These are phyloP conservation scores for Tricholoma sp. DNA, from an alignment of 768 basidiomycete species.

Conservation along the genomic window DNA sequence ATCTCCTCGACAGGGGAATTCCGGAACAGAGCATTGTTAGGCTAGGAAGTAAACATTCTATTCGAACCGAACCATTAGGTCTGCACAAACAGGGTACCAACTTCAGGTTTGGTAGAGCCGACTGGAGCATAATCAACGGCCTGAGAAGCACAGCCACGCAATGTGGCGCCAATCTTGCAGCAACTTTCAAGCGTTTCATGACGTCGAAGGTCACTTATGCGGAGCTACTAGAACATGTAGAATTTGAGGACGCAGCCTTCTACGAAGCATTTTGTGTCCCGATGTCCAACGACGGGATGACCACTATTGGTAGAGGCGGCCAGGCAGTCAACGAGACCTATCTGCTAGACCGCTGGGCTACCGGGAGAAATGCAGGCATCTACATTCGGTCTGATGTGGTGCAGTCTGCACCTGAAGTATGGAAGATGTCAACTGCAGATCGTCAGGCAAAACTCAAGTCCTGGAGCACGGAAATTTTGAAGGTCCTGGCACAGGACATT, in stretches of 20 bases:
- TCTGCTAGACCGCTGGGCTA: neutral
- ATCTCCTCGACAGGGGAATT: slow-evolving; percentile 58
- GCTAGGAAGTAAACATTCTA: slow-evolving; percentile 52
- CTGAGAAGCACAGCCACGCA: slow-evolving; percentile 20
- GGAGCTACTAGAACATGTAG: neutral
- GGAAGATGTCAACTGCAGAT: neutral
- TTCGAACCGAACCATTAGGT: slow-evolving; percentile 38
- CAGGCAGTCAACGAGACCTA: neutral
- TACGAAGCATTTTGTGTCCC: neutral
- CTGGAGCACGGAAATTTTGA: neutral
- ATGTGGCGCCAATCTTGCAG: neutral
- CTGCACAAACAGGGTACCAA: slow-evolving; percentile 34
- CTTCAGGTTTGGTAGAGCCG: slow-evolving; percentile 21
- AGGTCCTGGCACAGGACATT: neutral
- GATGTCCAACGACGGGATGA: neutral
- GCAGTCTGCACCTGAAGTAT: neutral
- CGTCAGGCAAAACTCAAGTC: neutral
- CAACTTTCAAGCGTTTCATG: neutral
- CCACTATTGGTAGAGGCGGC: neutral
- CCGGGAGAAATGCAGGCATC: neutral
- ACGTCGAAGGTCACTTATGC: neutral
- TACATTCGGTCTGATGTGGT: neutral
- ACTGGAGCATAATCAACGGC: slow-evolving; percentile 38
- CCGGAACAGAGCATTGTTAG: slow-evolving; percentile 45
- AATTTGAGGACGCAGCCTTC: neutral